Base-by-base conservation (phyloP, 345 rosid genomes). In the Pugionium dolabratum region DNA sequence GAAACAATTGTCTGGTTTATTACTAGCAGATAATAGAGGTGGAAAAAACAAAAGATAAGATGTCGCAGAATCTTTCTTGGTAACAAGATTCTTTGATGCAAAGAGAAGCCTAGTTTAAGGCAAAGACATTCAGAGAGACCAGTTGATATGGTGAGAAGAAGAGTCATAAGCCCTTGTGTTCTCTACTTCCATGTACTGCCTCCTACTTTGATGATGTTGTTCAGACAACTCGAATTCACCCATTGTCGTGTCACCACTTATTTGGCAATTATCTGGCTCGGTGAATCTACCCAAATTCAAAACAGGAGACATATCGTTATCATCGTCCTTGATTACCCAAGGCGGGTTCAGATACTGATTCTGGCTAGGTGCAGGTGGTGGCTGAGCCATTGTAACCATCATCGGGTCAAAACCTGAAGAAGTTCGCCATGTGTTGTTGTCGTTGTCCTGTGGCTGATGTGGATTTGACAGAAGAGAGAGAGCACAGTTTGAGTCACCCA, bases 381-480 rank as follows among this genome's bases (percentile, higher is more conserved):
- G 81, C 54, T 79, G 91, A 74, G 78, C 81, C 72, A 81, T 44
- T 46, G 87, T 71, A 41, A 78, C 78, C 40, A 69, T 67, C 73
- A 67, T 74, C 0, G 67, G 79, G 5, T 80, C 82, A 7, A 81
- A 44, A 69, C 67, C 75, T 43, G 64, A 79, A 59, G 80, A 74
- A 58, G 52, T 43, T 72, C 64, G 67, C 76, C 62, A 73, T 76
- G 77, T 40, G 75, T 53, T 59, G 78, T 48, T 65, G 75, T 77
- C 65, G 79, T 80, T 67, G 81, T 57, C 57, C 50, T 80, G 78
- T 79, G 84, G 84, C 75, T 78, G 18, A 18, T 18, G 84, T 81
- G 88, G 89, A 76, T 85, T 90, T 90, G 99, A 94, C 97, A 90
- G 97, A 94, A 93, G 97, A 93, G 97, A 93, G 98, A 90, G 98